Conservation (phyloP, 2,329 filamentous ascomycete species). For the Aspergillus fischeri region DNA sequence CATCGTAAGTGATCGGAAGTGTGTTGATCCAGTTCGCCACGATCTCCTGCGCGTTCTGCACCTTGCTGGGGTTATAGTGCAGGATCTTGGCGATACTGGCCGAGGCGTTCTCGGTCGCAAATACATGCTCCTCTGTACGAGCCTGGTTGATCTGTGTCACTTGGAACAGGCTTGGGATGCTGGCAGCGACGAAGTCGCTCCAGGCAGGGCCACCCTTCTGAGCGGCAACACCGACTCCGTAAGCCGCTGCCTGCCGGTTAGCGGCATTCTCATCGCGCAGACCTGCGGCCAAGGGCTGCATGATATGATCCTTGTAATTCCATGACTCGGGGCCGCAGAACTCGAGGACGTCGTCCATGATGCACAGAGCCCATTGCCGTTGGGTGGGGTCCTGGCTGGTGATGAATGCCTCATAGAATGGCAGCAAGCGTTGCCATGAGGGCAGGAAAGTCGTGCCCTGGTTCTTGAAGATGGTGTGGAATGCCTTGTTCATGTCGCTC, state of each 20-base stretch:
- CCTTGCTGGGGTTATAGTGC: slow-evolving; percentile 76
- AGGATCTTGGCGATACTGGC: slow-evolving; percentile 96
- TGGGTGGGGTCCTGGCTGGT: slow-evolving; percentile 79
- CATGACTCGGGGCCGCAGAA: slow-evolving; percentile 90
- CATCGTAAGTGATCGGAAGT: slow-evolving; percentile 86
- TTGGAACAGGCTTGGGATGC: slow-evolving; percentile 78
- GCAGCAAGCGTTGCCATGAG: slow-evolving; percentile 79
- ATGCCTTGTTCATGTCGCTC: slow-evolving; percentile 99
- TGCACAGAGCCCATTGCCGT: slow-evolving; percentile 97
- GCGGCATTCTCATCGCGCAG: slow-evolving; percentile 82
- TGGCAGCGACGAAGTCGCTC: slow-evolving; percentile 79
- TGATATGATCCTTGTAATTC: slow-evolving; percentile 80
- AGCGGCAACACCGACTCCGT: slow-evolving; percentile 91
- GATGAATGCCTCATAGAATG: slow-evolving; percentile 82
- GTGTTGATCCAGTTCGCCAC: slow-evolving; percentile 86
- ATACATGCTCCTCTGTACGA: slow-evolving; percentile 87
- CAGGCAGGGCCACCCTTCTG: slow-evolving; percentile 85
- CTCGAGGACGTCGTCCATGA: slow-evolving; percentile 96
- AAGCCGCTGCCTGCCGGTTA: slow-evolving; percentile 92
- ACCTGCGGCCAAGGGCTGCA: slow-evolving; percentile 79
- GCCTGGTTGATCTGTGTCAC: slow-evolving; percentile 76
- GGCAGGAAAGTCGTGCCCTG: slow-evolving; percentile 80
- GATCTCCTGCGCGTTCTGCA: slow-evolving; percentile 71
- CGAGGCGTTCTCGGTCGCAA: slow-evolving; percentile 95
- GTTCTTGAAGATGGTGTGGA: slow-evolving; percentile 98